phyloP scores from a whole-genome alignment of 2,329 filamentous ascomycete species.

The Endothia cerciana region DNA sequence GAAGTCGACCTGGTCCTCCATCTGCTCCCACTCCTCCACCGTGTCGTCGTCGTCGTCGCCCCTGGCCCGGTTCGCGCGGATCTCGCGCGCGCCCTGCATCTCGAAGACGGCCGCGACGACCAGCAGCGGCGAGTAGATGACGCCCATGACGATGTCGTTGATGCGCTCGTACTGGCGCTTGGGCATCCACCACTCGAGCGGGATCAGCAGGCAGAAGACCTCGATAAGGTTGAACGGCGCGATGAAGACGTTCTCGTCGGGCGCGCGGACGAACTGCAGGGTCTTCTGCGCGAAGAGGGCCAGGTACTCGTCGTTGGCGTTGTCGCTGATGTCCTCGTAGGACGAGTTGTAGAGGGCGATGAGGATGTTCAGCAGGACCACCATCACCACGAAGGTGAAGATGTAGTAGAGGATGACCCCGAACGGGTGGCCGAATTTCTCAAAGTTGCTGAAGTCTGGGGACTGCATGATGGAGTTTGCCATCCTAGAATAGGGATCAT shows the following conservation, averaged over 20 bases:
- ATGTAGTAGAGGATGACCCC: slow-evolving; percentile 95
- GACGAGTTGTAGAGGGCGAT: slow-evolving; percentile 97
- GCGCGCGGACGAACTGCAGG: slow-evolving; percentile 93
- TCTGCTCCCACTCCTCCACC: slow-evolving; percentile 91
- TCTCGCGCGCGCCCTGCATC: slow-evolving; percentile 64
- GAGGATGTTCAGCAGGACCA: slow-evolving; percentile 87
- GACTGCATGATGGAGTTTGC: slow-evolving; percentile 88
- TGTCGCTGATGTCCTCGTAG: slow-evolving; percentile 91
- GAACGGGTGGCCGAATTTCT: slow-evolving; percentile 89
- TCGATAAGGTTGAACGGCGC: slow-evolving; percentile 94
- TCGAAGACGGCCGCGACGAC: slow-evolving; percentile 77
- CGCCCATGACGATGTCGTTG: slow-evolving; percentile 87
- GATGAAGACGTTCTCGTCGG: slow-evolving; percentile 98
- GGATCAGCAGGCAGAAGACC: slow-evolving; percentile 75
- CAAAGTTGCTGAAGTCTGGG: slow-evolving; percentile 87
- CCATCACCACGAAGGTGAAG: slow-evolving; percentile 97
- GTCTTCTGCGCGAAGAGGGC: slow-evolving; percentile 93
- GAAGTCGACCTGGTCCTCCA: slow-evolving; percentile 72
- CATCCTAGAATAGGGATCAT: slow-evolving; percentile 53
- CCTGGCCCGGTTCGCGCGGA: slow-evolving; percentile 73
- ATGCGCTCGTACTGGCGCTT: slow-evolving; percentile 72
- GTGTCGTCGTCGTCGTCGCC: slow-evolving; percentile 91
- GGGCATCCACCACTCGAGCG: slow-evolving; percentile 96
- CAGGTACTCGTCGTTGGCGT: slow-evolving; percentile 94
- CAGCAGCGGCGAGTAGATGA: slow-evolving; percentile 83